Evolutionary conservation across 805 yeast genomes (phyloP), one percentile per base, ranked within the genome.

Genomic region (Candida chilensis): DNA sequence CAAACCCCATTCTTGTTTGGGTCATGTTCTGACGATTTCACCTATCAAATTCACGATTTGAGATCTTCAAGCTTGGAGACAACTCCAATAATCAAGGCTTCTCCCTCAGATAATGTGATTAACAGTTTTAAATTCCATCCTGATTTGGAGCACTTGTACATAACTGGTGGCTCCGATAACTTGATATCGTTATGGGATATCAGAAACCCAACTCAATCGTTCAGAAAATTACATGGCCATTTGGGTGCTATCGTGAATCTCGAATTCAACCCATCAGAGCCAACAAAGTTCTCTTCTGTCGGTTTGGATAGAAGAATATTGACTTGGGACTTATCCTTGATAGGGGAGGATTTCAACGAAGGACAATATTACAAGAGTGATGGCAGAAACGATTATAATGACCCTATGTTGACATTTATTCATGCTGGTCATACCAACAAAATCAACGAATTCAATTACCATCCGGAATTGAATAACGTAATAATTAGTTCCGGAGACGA

Each of bases 371-470:
- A 62, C 16, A 80, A 69, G 39, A 78, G 71, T 37, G 65, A 67
- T 17, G 67, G 67, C 20, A 34, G 31, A 27, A 53, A 41, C 32
- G 39, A 37, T 17, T 71, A 69, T 37, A 73, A 75, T 8, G 94
- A 87, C 38, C 92, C 95, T 5, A 80, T 86, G 48, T 65, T 86
- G 34, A 54, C 57, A 16, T 86, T 84, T 47, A 70, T 84, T 44
- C 95, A 87, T 52, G 95, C 94, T 11, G 95, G 95, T 9, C 95
- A 86, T 54, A 74, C 87, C 2, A 73, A 71, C 28, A 64, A 76
- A 31, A 65, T 86, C 27, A 64, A 75, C 33, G 90, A 78, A 39
- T 58, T 79, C 28, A 75, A 68, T 33, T 72, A 88, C 68, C 78
- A 80, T 44, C 83, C 85, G 2, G 51, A 47, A 7, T 52, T 78